Evolutionary conservation across 495 filamentous ascomycete species (phyloP).

Genomic region (Trichoderma reesei): DNA sequence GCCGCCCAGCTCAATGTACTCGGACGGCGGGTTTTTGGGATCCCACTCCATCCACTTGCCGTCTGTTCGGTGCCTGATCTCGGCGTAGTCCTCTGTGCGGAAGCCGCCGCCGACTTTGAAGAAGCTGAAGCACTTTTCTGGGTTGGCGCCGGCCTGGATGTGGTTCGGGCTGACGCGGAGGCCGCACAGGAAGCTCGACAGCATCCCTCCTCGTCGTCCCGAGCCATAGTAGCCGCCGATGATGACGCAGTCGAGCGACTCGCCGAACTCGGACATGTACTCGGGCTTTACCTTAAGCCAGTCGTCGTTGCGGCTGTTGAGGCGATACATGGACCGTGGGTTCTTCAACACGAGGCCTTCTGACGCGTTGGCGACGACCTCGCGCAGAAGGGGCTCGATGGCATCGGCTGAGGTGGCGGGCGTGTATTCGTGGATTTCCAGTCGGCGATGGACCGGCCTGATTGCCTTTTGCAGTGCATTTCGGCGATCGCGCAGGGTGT

Average conservation of each 20-base stretch:
- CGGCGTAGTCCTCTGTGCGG: constrained; percentile 71
- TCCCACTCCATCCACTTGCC: constrained; percentile 90
- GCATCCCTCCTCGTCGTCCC: constrained; percentile 68
- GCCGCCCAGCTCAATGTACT: constrained; percentile 74
- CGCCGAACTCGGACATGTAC: constrained; percentile 95
- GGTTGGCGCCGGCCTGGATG: constrained; percentile 40
- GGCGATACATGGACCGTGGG: constrained; percentile 70
- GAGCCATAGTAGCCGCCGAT: constrained; percentile 91
- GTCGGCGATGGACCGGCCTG: constrained; percentile 53
- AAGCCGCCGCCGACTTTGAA: constrained; percentile 96
- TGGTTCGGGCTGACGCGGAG: constrained; percentile 64
- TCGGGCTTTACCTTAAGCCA: constrained; percentile 99
- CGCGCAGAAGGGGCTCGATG: constrained; percentile 68
- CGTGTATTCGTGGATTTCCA: constrained; percentile 74
- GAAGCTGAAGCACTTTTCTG: constrained; percentile 79
- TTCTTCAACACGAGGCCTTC: constrained; percentile 95
- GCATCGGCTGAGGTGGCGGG: constrained; percentile 55
- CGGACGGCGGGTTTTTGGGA: constrained; percentile 61
- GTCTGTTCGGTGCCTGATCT: constrained; percentile 73
- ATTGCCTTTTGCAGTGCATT: constrained; percentile 62
- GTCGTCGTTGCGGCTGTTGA: constrained; percentile 89
- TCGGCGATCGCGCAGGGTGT: constrained; percentile 73
- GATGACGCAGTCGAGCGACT: constrained; percentile 80
- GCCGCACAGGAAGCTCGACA: constrained; percentile 84
- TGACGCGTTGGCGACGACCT: constrained; percentile 76